Base-by-base conservation (phyloP, 139 green algal species). In the Micromonas commoda region DNA sequence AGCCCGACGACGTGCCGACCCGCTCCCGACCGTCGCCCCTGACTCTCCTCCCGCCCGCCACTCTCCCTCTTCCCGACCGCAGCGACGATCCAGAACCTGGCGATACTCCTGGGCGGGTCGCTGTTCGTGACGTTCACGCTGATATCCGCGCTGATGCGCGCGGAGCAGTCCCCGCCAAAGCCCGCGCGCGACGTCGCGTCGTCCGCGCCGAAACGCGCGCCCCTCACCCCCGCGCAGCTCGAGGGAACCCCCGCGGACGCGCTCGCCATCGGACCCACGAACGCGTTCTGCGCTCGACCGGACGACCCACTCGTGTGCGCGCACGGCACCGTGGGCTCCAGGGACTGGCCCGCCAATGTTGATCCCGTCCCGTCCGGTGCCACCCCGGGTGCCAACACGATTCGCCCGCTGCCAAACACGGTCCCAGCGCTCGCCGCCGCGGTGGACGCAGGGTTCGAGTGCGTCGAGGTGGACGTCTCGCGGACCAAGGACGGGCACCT, bases 381-480 rank as follows among this genome's bases (percentile, higher is more conserved):
- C n/a, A n/a, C n/a, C n/a, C n/a, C n/a, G n/a, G n/a, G n/a, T n/a
- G n/a, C n/a, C n/a, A n/a, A n/a, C n/a, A n/a, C n/a, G n/a, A n/a
- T n/a, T n/a, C 60, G 66, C 37, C 73, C 79, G 23, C 80, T 81
- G 13, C 73, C 86, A 54, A 90, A 90, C 78, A 90, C 84, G 0
- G 67, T 73, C 0, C 60, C 66, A 0, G 86, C 86, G 0, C 88
- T 91, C 70, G 61, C 52, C 0, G 76, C 79, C 16, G 82, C 87
- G 0, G 64, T 87, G 29, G 75, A 34, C 1, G 80, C 72, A 9
- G 86, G 86, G 0, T 68, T 61, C 0, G 78, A 81, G 32, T 91
- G 87, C 71, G 83, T 89, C 0, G 87, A 91, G 71, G 84, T 87
- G 34, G 85, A 89, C 29, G 83, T 79, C 1, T 71, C 85, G 0